Percentiles rank a stretch among this genome's conserved stretches.
Evolutionary conservation across 129 eudicot species (phyloP).

Genomic region (Flaveria sonorensis): DNA sequence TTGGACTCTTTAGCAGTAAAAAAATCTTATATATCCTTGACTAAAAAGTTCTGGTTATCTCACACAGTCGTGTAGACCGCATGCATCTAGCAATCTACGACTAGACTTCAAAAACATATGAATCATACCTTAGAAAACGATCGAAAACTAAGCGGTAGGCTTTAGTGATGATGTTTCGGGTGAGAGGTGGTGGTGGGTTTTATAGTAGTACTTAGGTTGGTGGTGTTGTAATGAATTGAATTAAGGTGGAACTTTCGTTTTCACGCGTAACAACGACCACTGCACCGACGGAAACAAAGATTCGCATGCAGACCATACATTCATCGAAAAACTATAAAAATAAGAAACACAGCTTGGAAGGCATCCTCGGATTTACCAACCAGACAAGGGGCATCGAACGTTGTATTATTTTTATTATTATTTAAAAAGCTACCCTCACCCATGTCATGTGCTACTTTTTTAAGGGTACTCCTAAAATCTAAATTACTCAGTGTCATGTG

Average conservation of each 20-base stretch:
- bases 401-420: not conserved
- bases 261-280: conserved; percentile 6
- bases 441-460: no score
- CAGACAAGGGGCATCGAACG: not conserved
- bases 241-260: conserved; percentile 19
- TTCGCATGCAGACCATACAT: conserved; percentile 6
- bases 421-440: no score
- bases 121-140: not conserved
- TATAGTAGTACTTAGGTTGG: not conserved
- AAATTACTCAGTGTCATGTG: no score
- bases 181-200: not conserved
- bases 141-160: not conserved
- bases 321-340: conserved; percentile 12
- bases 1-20: no score
- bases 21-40: no score
- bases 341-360: conserved; percentile 22
- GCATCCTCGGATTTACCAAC: not conserved
- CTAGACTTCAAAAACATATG: no score
- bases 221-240: not conserved
- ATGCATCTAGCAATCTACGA: no score
- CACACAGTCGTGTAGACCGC: no score
- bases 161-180: not conserved
- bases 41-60: no score
- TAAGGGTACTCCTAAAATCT: no score
- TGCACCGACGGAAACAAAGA: conserved; percentile 36